These are phyloP conservation scores for Abrus pulchellus DNA, from an alignment of 306 rosid genomes.

Conservation along the genomic window DNA sequence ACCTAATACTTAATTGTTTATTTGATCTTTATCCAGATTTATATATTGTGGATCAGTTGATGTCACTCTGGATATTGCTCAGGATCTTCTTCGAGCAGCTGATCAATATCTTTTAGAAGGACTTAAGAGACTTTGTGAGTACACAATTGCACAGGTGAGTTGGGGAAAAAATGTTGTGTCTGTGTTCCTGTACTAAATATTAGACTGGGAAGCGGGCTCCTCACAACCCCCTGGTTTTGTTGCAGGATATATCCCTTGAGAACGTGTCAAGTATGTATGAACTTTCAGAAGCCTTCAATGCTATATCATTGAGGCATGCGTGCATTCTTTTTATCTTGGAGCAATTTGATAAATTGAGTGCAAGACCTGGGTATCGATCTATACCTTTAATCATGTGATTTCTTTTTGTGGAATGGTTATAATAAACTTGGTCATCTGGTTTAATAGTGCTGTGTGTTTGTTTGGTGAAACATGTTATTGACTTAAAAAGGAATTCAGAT, in stretches of 20 bases:
- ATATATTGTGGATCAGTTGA: slow-evolving; percentile 96
- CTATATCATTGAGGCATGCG: slow-evolving; percentile 89
- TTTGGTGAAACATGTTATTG: slow-evolving; percentile 12
- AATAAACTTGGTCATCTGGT: slow-evolving; percentile 4
- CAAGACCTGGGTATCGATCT: slow-evolving; percentile 84
- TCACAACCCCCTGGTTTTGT: slow-evolving; percentile 40
- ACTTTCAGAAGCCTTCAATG: slow-evolving; percentile 96
- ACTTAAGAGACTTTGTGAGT: slow-evolving; percentile 94
- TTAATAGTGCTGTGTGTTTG: background rate
- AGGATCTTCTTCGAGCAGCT: slow-evolving; percentile 98
- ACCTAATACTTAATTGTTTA: slow-evolving; percentile 37
- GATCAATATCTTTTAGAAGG: slow-evolving; percentile 99
- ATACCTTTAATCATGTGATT: slow-evolving; percentile 39
- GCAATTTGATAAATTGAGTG: slow-evolving; percentile 87
- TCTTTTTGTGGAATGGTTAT: background rate
- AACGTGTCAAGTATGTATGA: slow-evolving; percentile 94
- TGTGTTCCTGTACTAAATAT: slow-evolving; percentile 17
- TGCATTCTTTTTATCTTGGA: slow-evolving; percentile 94
- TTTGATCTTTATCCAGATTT: slow-evolving; percentile 65
- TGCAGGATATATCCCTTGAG: slow-evolving; percentile 89
- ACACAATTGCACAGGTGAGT: slow-evolving; percentile 92
- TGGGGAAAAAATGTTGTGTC: background rate
- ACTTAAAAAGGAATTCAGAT: slow-evolving; percentile 25
- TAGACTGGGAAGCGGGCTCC: slow-evolving; percentile 34
- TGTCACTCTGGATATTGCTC: slow-evolving; percentile 85